These are phyloP conservation scores for Xylariomycetidae sp. DNA, from an alignment of 2,329 filamentous ascomycete genomes.

Conservation along the genomic window DNA sequence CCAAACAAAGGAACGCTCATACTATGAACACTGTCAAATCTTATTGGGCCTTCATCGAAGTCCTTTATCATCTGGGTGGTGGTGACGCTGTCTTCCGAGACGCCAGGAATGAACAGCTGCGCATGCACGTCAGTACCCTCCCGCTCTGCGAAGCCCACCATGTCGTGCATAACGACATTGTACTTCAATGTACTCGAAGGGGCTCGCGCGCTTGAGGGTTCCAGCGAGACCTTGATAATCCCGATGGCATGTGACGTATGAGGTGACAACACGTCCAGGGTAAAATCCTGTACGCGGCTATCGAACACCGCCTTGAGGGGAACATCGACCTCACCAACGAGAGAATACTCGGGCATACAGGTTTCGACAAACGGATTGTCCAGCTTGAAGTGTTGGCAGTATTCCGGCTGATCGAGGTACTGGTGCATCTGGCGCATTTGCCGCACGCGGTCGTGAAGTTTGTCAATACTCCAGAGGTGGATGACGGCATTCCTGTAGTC, in stretches of 20 bases:
- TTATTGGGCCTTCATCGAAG: slow-evolving; percentile 88
- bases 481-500: slow-evolving; percentile 85
- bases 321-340: slow-evolving; percentile 89
- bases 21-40: slow-evolving; percentile 96
- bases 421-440: slow-evolving; percentile 97
- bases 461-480: slow-evolving; percentile 91
- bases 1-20: slow-evolving; percentile 88
- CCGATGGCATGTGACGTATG: slow-evolving; percentile 89
- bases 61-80: slow-evolving; percentile 92
- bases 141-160: slow-evolving; percentile 89
- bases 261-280: slow-evolving; percentile 83
- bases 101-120: slow-evolving; percentile 89
- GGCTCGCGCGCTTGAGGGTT: slow-evolving; percentile 88
- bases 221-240: slow-evolving; percentile 83
- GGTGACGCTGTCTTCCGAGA: slow-evolving; percentile 86
- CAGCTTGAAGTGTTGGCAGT: slow-evolving; percentile 85
- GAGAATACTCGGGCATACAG: slow-evolving; percentile 86
- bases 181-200: slow-evolving; percentile 93
- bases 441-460: slow-evolving; percentile 79
- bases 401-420: slow-evolving; percentile 92
- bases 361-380: slow-evolving; percentile 91
- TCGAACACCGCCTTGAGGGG: slow-evolving; percentile 91
- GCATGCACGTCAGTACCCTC: slow-evolving; percentile 95
- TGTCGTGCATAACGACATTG: slow-evolving; percentile 96
- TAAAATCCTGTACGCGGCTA: slow-evolving; percentile 89